phyloP scores from a whole-genome alignment of 2,329 filamentous ascomycete genomes.

The Sporothrix brunneoviolacea region DNA sequence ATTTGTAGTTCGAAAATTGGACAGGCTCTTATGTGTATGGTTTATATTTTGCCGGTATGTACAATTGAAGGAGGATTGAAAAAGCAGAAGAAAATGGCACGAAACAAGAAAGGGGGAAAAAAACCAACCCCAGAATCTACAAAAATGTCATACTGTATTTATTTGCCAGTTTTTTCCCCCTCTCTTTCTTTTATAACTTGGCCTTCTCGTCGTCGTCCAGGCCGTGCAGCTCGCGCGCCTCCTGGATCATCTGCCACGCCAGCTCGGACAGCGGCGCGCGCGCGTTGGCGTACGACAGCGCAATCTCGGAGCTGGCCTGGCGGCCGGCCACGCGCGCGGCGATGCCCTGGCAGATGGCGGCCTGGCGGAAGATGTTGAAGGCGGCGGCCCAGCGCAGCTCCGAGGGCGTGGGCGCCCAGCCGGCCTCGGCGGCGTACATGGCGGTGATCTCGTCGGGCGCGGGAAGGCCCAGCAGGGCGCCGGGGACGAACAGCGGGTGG shows the following conservation, averaged over 20 bases:
- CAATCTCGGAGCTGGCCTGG: conserved; percentile 84
- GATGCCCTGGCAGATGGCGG: conserved; percentile 75
- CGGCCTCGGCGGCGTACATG: conserved; percentile 39
- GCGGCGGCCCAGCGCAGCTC: conserved; percentile 57
- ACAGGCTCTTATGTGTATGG: too few species aligned
- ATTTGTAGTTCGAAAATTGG: too few species aligned
- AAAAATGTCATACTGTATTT: too few species aligned
- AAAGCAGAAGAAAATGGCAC: too few species aligned
- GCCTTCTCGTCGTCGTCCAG: conserved; percentile 9
- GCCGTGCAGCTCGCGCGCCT: conserved; percentile 21
- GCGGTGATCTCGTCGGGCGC: conserved; percentile 26
- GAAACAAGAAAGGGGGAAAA: too few species aligned
- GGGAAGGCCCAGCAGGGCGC: conserved; percentile 53
- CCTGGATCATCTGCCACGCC: conserved; percentile 67
- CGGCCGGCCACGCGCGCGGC: conserved; percentile 76
- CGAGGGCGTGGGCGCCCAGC: conserved; percentile 44
- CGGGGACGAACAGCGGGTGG: conserved; percentile 51
- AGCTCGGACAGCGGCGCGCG: conserved; percentile 68
- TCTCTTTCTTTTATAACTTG: conserved; percentile 8
- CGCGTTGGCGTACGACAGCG: conserved; percentile 62
- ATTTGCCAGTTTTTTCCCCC: background rate
- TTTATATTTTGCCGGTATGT: too few species aligned
- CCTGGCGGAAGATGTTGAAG: conserved; percentile 54
- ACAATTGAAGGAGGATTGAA: too few species aligned
- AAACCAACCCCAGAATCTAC: too few species aligned